Percentiles rank a stretch among this genome's conserved stretches.
These are phyloP conservation scores for Thermomyces lanuginosus DNA, from an alignment of 2,329 filamentous ascomycete genomes.

Conservation along the genomic window DNA sequence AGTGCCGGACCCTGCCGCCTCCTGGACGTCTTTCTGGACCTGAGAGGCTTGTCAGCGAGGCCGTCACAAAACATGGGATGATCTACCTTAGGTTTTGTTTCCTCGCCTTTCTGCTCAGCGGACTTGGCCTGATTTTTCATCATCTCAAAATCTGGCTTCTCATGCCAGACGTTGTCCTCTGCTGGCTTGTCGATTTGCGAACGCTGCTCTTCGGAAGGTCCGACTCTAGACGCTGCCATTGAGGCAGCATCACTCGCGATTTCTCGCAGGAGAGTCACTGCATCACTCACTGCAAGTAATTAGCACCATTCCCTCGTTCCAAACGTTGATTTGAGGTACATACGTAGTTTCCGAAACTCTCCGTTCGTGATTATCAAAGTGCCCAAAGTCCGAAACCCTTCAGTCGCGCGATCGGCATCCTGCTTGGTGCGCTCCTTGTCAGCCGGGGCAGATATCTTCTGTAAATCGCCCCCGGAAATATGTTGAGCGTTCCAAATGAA, in stretches of 20 bases:
- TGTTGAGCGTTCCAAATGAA: constrained; percentile 90
- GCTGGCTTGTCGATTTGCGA: constrained; percentile 67
- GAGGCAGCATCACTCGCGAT: constrained; percentile 80
- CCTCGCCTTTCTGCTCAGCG: constrained; percentile 43
- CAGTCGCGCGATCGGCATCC: constrained; percentile 66
- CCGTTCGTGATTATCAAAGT: constrained; percentile 87
- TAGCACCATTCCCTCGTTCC: constrained; percentile 9
- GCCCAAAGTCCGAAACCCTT: constrained; percentile 75
- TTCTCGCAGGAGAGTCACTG: constrained; percentile 64
- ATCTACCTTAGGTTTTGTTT: constrained; percentile 36
- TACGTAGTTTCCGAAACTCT: constrained; percentile 80
- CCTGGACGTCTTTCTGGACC: constrained; percentile 35
- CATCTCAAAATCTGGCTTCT: constrained; percentile 59
- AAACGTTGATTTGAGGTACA: constrained; percentile 22
- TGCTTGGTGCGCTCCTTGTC: constrained; percentile 63
- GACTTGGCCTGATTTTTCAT: constrained; percentile 53
- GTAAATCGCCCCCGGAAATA: constrained; percentile 47
- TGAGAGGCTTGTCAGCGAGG: constrained; percentile 5
- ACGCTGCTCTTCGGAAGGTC: constrained; percentile 62
- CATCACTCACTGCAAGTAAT: constrained; percentile 50
- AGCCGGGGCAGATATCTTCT: constrained; percentile 48
- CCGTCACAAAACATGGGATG: constrained; percentile 13
- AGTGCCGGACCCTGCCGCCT: constrained; percentile 40
- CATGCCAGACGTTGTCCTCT: constrained; percentile 85
- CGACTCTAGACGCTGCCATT: constrained; percentile 58